Percentiles rank a stretch among this genome's conserved stretches.
These are phyloP conservation scores for Emergomyces orientalis DNA, from an alignment of 2,329 filamentous ascomycete genomes.

Conservation along the genomic window DNA sequence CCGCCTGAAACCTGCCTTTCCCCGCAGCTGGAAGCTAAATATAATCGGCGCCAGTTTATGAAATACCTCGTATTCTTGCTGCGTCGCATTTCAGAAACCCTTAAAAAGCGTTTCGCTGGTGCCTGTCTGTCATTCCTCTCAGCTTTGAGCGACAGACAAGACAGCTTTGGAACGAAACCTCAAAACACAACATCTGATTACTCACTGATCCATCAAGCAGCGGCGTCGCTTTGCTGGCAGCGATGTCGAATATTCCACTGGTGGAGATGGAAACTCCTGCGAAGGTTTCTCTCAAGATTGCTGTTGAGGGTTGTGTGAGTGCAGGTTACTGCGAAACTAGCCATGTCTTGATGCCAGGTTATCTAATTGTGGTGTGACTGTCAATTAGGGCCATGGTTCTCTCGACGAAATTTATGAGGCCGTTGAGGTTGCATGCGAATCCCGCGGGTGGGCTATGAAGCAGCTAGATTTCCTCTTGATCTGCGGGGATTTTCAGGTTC, in stretches of 20 bases:
- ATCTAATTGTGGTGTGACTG: neutral
- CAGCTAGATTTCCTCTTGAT: constrained; percentile 84
- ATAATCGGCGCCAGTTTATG: too few species aligned
- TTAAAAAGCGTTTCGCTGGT: neutral
- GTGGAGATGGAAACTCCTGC: neutral
- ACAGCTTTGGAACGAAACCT: neutral
- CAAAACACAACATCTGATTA: neutral
- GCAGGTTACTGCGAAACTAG: too few species aligned
- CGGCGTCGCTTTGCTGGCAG: neutral
- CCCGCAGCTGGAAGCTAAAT: too few species aligned
- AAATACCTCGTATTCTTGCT: too few species aligned
- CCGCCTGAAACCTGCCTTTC: too few species aligned
- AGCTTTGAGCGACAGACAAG: neutral
- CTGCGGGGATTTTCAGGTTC: constrained; percentile 77
- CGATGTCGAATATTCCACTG: neutral
- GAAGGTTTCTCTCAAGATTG: neutral
- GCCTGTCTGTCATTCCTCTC: neutral
- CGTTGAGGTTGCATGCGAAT: constrained; percentile 56
- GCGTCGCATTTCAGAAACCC: too few species aligned
- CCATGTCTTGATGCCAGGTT: neutral
- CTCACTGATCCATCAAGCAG: neutral
- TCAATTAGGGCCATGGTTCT: constrained; percentile 71
- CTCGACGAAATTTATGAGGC: constrained; percentile 85
- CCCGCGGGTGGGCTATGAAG: constrained; percentile 57
- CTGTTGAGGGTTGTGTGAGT: constrained; percentile 5